A percentile compares a stretch with the other conserved stretches of the same genome.
Evolutionary conservation across 2,329 filamentous ascomycete species (phyloP).

Genomic region (Colletotrichum brevisporum): DNA sequence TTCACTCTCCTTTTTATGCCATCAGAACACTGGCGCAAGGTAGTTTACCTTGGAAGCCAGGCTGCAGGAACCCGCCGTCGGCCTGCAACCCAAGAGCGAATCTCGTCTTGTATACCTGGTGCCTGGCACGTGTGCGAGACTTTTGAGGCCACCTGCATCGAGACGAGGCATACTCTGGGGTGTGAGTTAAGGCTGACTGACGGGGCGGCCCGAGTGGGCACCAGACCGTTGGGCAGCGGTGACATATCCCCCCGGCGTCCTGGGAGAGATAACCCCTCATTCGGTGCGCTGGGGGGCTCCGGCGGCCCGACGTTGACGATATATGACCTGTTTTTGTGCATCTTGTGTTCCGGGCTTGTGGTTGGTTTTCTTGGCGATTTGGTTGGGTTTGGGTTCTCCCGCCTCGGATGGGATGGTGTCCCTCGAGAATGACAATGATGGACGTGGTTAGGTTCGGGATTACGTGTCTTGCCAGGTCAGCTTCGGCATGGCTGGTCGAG

Average conservation of each 20-base stretch:
- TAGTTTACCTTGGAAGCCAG: constrained; percentile 5
- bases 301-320: neutral
- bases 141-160: constrained; percentile 5
- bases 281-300: neutral
- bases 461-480: neutral
- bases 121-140: neutral
- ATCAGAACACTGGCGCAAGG: neutral
- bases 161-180: neutral
- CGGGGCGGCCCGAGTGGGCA: neutral
- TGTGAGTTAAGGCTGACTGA: neutral
- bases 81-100: neutral
- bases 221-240: neutral
- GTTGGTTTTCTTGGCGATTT: neutral
- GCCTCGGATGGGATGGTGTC: too few species aligned
- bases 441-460: too few species aligned
- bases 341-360: neutral
- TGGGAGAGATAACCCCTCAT: constrained; percentile 3
- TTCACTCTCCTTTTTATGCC: neutral
- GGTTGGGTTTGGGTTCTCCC: neutral
- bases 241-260: neutral
- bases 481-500: neutral
- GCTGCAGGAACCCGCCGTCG: constrained; percentile 18
- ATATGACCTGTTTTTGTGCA: neutral
- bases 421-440: too few species aligned
- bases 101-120: constrained; percentile 2